Evolutionary conservation across 805 yeast species (phyloP).

Genomic region (Myxozyma mucilagina): DNA sequence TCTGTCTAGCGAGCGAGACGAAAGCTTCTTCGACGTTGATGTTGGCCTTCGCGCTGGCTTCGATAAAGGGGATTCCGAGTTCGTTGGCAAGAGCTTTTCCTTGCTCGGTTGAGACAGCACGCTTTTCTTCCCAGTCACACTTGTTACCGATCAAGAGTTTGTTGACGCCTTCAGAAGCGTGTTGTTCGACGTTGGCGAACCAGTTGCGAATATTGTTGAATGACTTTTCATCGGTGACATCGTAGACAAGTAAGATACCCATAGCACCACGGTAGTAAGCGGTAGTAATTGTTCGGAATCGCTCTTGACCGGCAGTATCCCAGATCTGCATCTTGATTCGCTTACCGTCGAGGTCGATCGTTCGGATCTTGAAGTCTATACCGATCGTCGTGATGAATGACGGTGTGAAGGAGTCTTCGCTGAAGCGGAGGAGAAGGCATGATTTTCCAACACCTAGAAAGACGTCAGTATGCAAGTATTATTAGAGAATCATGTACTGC

Average conservation of each 20-base stretch:
- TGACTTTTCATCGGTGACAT: constrained; percentile 94
- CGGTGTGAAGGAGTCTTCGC: constrained; percentile 93
- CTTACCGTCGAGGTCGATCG: constrained; percentile 90
- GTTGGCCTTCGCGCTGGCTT: constrained; percentile 94
- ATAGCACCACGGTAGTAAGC: constrained; percentile 98
- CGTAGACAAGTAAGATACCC: constrained; percentile 95
- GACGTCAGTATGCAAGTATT: not conserved
- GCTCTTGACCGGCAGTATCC: constrained; percentile 99
- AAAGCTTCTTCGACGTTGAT: constrained; percentile 90
- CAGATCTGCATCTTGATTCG: constrained; percentile 93
- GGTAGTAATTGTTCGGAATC: constrained; percentile 96
- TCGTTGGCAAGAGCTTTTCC: constrained; percentile 87
- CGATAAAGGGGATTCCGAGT: constrained; percentile 86
- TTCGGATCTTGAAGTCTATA: constrained; percentile 95
- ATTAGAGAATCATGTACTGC: not conserved
- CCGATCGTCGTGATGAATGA: constrained; percentile 97
- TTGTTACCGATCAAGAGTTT: constrained; percentile 90
- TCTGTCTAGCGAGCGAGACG: constrained; percentile 67
- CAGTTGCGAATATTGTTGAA: constrained; percentile 91
- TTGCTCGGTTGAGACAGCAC: constrained; percentile 79
- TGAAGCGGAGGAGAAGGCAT: constrained; percentile 87
- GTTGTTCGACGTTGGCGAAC: constrained; percentile 94
- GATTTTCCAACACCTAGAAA: constrained; percentile 83
- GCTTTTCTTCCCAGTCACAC: constrained; percentile 82
- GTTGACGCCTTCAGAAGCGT: constrained; percentile 95